Conservation (phyloP, 1,284 basidiomycete species). For the Xerocomus nothofagi region DNA sequence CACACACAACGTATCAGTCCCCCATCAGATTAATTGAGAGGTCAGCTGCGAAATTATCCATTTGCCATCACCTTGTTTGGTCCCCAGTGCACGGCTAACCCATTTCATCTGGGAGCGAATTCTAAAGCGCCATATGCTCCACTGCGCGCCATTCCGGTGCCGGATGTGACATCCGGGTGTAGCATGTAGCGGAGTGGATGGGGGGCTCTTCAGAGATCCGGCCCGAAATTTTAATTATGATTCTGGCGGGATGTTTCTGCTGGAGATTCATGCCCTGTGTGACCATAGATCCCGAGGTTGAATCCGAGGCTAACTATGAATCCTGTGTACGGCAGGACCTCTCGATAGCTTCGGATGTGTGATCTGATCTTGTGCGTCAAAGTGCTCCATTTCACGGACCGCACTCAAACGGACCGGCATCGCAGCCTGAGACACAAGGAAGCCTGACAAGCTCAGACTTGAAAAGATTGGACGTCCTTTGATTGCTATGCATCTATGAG, state of each 20-base stretch:
- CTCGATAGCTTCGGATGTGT: background rate
- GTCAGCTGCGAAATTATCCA: background rate
- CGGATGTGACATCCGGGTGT: conserved; percentile 2
- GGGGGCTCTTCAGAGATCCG: background rate
- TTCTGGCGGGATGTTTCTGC: background rate
- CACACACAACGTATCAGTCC: background rate
- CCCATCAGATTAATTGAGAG: background rate
- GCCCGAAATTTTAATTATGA: conserved; percentile 5
- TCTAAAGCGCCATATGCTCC: background rate
- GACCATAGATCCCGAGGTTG: conserved; percentile 9
- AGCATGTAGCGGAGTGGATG: background rate
- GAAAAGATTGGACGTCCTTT: background rate
- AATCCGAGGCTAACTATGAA: conserved; percentile 9
- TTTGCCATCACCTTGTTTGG: background rate
- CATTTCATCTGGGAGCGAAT: background rate
- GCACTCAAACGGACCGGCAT: background rate
- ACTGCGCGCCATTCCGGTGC: background rate
- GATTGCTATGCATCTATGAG: background rate
- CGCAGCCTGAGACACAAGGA: background rate
- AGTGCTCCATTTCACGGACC: background rate
- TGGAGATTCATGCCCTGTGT: background rate
- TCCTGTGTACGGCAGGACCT: conserved; percentile 16
- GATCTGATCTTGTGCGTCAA: background rate
- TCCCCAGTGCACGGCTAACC: background rate
- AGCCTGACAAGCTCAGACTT: background rate